A percentile compares a stretch with the other conserved stretches of the same genome.
phyloP scores from a whole-genome alignment of 176 grass and related monocot species.

The Carex parvula region DNA sequence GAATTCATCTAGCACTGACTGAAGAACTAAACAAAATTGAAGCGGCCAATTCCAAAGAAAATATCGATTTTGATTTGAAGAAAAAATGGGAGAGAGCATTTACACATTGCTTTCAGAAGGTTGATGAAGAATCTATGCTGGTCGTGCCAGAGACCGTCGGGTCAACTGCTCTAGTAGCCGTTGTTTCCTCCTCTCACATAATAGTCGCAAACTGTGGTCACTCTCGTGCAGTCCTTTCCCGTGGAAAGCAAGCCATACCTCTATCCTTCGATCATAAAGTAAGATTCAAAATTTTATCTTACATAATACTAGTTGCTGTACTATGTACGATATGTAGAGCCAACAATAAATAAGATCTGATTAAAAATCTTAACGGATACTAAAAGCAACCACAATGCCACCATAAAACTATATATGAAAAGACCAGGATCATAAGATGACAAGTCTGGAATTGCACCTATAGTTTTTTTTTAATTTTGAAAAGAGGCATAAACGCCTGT shows the following conservation, averaged over 20 bases:
- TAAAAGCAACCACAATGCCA: background rate
- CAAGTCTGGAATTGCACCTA: background rate
- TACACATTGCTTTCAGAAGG: slow-evolving; percentile 41
- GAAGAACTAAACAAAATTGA: slow-evolving; percentile 28
- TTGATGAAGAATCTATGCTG: slow-evolving; percentile 42
- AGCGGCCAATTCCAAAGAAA: background rate
- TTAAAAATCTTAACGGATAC: background rate
- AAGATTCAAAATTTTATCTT: background rate
- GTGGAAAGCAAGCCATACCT: slow-evolving; percentile 40
- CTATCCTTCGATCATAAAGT: slow-evolving; percentile 65
- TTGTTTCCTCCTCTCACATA: slow-evolving; percentile 60
- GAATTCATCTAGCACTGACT: slow-evolving; percentile 42
- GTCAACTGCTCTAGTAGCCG: slow-evolving; percentile 42
- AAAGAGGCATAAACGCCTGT: too few species aligned
- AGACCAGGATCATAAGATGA: background rate
- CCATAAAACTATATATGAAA: background rate
- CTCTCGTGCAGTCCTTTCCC: slow-evolving; percentile 56
- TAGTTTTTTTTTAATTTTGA: too few species aligned
- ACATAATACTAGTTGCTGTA: background rate
- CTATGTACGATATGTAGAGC: background rate
- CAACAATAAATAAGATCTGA: background rate
- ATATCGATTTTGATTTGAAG: slow-evolving; percentile 31
- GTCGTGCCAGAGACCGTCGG: slow-evolving; percentile 38
- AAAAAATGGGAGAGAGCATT: slow-evolving; percentile 52
- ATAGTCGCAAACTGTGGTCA: slow-evolving; percentile 57